phyloP scores from a whole-genome alignment of 345 rosid genomes.

The Moringa oleifera region DNA sequence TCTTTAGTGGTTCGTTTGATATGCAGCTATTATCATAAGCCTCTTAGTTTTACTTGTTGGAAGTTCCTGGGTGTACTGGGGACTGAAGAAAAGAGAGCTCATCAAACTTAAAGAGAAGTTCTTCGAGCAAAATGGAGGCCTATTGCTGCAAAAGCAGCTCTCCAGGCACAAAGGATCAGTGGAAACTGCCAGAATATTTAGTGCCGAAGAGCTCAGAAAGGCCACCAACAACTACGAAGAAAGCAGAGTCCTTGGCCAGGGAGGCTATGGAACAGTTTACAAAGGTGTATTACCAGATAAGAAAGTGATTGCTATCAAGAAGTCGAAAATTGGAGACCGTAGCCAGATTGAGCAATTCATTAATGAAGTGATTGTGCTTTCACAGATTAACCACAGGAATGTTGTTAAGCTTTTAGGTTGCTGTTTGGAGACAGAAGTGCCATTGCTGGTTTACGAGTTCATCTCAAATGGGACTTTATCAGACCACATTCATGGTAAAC shows the following conservation, averaged over 20 bases:
- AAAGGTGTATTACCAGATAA: conserved; percentile 24
- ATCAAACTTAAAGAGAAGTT: conserved; percentile 4
- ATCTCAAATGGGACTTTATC: conserved; percentile 19
- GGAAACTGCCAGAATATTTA: conserved; percentile 21
- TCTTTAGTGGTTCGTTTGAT: neutral
- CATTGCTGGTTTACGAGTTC: conserved; percentile 22
- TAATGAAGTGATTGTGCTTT: conserved; percentile 25
- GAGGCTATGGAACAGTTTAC: conserved; percentile 31
- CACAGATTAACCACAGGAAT: conserved; percentile 25
- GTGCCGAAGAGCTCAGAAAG: conserved; percentile 18
- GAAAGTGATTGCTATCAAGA: conserved; percentile 19
- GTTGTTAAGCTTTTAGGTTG: conserved; percentile 28
- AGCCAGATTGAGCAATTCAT: conserved; percentile 27
- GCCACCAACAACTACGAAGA: conserved; percentile 24
- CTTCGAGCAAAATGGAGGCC: conserved; percentile 26
- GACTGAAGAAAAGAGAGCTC: neutral
- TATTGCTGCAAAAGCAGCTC: conserved; percentile 22
- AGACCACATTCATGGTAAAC: conserved; percentile 16
- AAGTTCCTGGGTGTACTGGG: conserved; percentile 14
- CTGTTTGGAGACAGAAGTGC: conserved; percentile 24
- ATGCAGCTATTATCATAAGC: conserved; percentile 20
- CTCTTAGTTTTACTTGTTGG: conserved; percentile 14
- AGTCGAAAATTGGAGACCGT: conserved; percentile 16
- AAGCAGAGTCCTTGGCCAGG: conserved; percentile 25
- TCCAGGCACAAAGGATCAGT: conserved; percentile 18